These are phyloP conservation scores for Solanum etuberosum DNA, from an alignment of 257 asterid species.

Conservation along the genomic window DNA sequence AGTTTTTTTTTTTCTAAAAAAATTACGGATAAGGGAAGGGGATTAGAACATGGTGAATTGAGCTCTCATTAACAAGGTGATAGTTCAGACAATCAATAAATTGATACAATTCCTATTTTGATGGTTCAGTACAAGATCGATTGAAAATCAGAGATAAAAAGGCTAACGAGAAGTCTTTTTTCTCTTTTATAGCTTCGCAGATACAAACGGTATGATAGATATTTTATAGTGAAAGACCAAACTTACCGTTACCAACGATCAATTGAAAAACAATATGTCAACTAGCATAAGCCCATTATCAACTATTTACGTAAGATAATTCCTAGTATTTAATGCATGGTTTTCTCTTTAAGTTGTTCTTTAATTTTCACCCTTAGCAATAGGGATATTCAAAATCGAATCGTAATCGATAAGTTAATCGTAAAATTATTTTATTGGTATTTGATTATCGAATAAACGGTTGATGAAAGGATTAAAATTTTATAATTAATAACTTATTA, in stretches of 20 bases:
- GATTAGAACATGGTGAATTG: neutral
- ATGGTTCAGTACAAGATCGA: neutral
- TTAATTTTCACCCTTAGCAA: neutral
- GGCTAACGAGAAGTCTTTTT: neutral
- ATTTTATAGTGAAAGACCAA: neutral
- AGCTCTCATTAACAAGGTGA: neutral
- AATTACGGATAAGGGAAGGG: neutral
- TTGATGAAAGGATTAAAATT: no score
- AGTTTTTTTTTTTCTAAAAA: rapidly evolving
- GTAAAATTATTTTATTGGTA: no score
- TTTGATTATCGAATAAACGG: no score
- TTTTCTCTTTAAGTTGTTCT: neutral
- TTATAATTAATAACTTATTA: no score
- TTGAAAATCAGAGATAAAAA: neutral
- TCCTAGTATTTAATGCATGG: neutral
- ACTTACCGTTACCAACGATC: neutral
- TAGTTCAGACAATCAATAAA: neutral
- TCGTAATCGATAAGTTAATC: no score
- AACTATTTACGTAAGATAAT: neutral
- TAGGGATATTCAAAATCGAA: no score
- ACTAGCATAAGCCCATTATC: neutral
- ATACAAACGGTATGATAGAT: rapidly evolving
- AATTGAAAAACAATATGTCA: neutral
- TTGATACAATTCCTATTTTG: neutral
- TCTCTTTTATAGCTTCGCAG: neutral